phyloP scores from a whole-genome alignment of 2,329 filamentous ascomycete species.

The Stagonosporopsis vannaccii region DNA sequence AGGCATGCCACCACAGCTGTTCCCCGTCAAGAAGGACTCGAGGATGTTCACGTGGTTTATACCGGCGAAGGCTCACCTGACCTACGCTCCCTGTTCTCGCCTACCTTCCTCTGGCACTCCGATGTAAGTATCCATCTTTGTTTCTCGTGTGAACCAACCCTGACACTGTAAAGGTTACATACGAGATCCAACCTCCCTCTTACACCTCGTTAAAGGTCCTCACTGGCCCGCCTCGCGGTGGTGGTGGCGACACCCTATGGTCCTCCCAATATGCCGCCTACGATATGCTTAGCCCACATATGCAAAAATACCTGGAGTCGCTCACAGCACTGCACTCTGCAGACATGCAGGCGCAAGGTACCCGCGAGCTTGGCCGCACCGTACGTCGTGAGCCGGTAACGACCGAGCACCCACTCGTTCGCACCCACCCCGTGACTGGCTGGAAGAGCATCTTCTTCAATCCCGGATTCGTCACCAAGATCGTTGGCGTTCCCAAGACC shows the following conservation, averaged over 20 bases:
- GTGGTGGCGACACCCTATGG: slow-evolving; percentile 66
- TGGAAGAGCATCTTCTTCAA: slow-evolving; percentile 69
- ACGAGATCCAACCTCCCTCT: slow-evolving; percentile 64
- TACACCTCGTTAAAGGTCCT: slow-evolving; percentile 65
- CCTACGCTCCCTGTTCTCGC: slow-evolving; percentile 62
- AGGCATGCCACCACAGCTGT: slow-evolving; percentile 64
- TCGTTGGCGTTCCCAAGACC: slow-evolving; percentile 65
- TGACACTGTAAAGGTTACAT: slow-evolving; percentile 56
- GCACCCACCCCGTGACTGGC: slow-evolving; percentile 67
- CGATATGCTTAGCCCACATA: slow-evolving; percentile 59
- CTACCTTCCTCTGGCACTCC: slow-evolving; percentile 64
- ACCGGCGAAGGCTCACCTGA: slow-evolving; percentile 61
- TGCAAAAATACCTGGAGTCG: slow-evolving; percentile 66
- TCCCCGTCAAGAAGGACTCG: slow-evolving; percentile 57
- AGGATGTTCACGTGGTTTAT: slow-evolving; percentile 65
- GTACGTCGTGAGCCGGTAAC: slow-evolving; percentile 62
- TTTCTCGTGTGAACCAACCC: slow-evolving; percentile 19
- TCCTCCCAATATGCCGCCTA: slow-evolving; percentile 66
- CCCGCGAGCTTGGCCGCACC: slow-evolving; percentile 58
- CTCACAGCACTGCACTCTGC: slow-evolving; percentile 64
- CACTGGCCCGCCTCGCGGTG: slow-evolving; percentile 61
- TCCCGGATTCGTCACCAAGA: slow-evolving; percentile 64
- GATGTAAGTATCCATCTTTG: slow-evolving; percentile 52
- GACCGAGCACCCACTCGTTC: slow-evolving; percentile 64
- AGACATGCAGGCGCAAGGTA: slow-evolving; percentile 61